Base-by-base conservation (phyloP, 176 grass and related monocot genomes). In the Avena atlantica region DNA sequence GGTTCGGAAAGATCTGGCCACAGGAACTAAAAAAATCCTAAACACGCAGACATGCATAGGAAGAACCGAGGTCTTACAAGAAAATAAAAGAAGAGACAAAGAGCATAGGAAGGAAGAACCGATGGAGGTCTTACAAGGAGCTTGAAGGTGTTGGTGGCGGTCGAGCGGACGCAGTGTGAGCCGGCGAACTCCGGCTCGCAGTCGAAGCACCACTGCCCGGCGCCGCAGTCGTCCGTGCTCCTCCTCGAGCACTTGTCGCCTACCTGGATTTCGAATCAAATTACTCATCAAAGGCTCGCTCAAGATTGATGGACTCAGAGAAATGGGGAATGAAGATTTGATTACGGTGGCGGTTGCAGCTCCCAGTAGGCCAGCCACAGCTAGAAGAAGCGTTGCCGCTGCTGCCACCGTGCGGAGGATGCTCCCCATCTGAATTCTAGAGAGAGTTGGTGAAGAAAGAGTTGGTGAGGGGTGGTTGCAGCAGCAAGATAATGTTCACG, bases 151-250 rank as follows among this genome's bases (percentile, higher is more conserved):
- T 95, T 75, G 50, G 92, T 88, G 78, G 81, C 84, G 4, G 75
- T 78, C 58, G 89, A 91, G 81, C 96, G 96, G 40, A 98, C 88
- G 78, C 96, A 98, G 76, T 80, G 91, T 17, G 90, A 87, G 82
- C 88, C 92, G 36, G 70, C 78, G 78, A 98, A 20, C 82, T 90
- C 74, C 24, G 84, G 80, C 57, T 58, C 6, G 86, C 96, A 98
- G 51, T 95, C 76, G 90, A 94, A 98, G 93, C 96, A 98, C 88
- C 93, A 98, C 92, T 95, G 86, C 56, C 96, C 96, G 16, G 82
- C 61, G 69, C 68, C 86, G 88, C 96, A 98, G 85, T 95, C 93
- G 85, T 95, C 93, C 19, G 76, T 29, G 16, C 25, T 51, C 40
- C 25, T 51, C 40, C 88, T 68, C 2, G 90, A 92, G 86, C 96